Evolutionary conservation across 2,329 filamentous ascomycete genomes (phyloP).

Genomic region (Botrytis paeoniae): DNA sequence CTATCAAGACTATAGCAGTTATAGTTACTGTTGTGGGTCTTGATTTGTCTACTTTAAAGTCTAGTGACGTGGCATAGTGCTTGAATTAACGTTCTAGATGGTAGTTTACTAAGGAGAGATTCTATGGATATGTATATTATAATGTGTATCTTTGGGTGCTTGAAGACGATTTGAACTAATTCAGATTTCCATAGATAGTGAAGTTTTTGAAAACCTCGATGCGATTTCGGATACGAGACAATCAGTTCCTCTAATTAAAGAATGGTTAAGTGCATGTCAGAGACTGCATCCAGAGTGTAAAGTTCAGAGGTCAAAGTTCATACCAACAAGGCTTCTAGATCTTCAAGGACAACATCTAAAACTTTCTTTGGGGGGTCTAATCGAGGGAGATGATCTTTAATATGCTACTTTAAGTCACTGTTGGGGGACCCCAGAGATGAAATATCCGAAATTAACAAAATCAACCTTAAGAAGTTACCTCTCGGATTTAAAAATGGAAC

Average conservation of each 20-base stretch:
- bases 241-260: background rate
- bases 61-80: no score
- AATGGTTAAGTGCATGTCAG: background rate
- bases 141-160: background rate
- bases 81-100: no score
- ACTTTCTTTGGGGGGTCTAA: background rate
- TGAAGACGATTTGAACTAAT: background rate
- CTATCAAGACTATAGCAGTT: no score
- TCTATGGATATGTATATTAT: background rate
- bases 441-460: background rate
- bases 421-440: background rate
- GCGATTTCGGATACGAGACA: background rate
- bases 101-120: no score
- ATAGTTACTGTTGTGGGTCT: accelerated
- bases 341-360: background rate
- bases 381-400: background rate
- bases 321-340: background rate
- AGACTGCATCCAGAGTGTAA: background rate
- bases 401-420: background rate
- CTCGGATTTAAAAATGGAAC: background rate
- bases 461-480: background rate
- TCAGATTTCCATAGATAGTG: accelerated
- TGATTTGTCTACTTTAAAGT: no score
- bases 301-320: background rate
- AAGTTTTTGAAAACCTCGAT: background rate